Evolutionary conservation across 306 rosid species (phyloP), one percentile per base, ranked within the genome.

Genomic region (Fagus crenata): DNA sequence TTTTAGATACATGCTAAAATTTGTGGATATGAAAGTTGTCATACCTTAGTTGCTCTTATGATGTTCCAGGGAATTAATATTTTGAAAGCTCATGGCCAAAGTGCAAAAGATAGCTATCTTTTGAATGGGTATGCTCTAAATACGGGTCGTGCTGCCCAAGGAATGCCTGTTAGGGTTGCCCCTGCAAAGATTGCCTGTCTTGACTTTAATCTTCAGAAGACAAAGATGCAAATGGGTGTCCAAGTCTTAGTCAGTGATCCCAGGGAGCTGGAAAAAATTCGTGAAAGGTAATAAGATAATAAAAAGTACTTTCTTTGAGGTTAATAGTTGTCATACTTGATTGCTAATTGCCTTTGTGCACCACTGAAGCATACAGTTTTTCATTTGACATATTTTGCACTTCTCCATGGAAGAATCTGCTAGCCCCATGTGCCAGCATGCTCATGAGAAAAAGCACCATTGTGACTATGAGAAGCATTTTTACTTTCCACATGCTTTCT

Each of bases 201-300:
- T 59, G 98, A 96, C 85, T 91, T 96, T 80, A 96, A 96, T 89
- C 98, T 96, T 83, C 99, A 96, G 82, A 96, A 92, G 86, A 96
- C 99, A 81, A 96, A 96, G 88, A 92, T 96, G 99, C 99, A 96
- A 84, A 83, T 92, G 90, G 99, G 99, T 46, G 90, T 96, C 68
- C 99, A 96, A 89, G 97, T 96, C 63, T 82, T 96, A 67, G 98
- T 96, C 61, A 68, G 74, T 71, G 98, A 96, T 80, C 99, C 98
- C 8, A 89, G 96, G 85, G 99, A 96, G 80, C 98, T 92, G 71
- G 99, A 92, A 82, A 92, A 87, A 89, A 92, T 96, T 83, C 98
- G 99, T 79, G 93, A 89, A 85, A 89, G 99, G 99, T 96, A 79
- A 75, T 51, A 33, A 54, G 18, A 42, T 33, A 36, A n/a, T 69